Percentiles rank a stretch among this genome's conserved stretches.
Conservation (phyloP, 352 stramenopile species). For the Phytophthora capsici region DNA sequence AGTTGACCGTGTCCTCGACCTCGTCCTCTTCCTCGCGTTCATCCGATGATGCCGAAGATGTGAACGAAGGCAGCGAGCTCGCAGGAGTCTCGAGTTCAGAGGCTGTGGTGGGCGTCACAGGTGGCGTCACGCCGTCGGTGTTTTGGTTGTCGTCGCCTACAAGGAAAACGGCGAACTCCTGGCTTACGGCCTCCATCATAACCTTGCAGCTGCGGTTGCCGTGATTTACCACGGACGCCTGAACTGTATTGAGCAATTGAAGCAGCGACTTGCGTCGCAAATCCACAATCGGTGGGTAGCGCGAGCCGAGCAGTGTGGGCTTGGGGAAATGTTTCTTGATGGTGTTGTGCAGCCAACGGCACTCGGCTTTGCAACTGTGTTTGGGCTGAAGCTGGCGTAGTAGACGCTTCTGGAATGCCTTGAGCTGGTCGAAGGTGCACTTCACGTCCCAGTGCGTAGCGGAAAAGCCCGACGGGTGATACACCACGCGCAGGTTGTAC, state of each 20-base stretch:
- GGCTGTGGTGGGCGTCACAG: constrained; percentile 29
- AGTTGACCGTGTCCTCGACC: constrained; percentile 23
- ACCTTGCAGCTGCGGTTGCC: constrained; percentile 46
- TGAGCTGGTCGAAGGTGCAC: constrained; percentile 53
- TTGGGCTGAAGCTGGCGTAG: constrained; percentile 53
- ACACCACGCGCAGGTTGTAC: constrained; percentile 40
- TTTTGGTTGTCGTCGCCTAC: constrained; percentile 24
- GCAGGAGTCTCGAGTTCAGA: constrained; percentile 35
- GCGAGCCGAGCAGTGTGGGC: constrained; percentile 39
- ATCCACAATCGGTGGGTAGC: constrained; percentile 33
- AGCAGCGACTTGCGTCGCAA: constrained; percentile 38
- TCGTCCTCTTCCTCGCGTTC: constrained; percentile 33
- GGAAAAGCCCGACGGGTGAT: constrained; percentile 18
- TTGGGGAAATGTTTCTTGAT: constrained; percentile 71
- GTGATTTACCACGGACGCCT: constrained; percentile 43
- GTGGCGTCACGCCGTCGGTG: constrained; percentile 19
- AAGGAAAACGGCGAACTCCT: constrained; percentile 44
- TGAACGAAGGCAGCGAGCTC: constrained; percentile 29
- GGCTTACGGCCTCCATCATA: constrained; percentile 38
- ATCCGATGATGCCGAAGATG: constrained; percentile 38
- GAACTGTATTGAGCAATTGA: constrained; percentile 38
- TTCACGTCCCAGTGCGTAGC: constrained; percentile 40
- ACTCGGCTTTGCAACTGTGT: constrained; percentile 70
- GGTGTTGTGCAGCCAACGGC: constrained; percentile 64
- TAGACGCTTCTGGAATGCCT: constrained; percentile 56